Conservation (phyloP, 1,284 basidiomycete genomes). For the Ustilago tritici region DNA sequence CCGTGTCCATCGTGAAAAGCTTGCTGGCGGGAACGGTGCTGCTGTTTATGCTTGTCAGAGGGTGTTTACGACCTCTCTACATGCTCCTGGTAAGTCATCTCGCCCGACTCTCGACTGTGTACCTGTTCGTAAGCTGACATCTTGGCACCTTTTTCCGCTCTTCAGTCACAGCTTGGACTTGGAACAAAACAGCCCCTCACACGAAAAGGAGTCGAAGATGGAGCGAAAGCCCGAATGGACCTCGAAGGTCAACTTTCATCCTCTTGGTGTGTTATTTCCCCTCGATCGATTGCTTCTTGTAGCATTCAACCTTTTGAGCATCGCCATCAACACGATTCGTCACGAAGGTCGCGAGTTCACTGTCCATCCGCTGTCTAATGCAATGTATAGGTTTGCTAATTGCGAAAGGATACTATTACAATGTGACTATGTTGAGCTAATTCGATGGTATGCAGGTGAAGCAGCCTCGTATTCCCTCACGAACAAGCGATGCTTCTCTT, state of each 20-base stretch:
- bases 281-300: neutral
- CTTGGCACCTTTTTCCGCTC: too few species aligned
- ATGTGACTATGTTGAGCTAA: constrained; percentile 65
- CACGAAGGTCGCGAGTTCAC: neutral
- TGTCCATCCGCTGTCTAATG: neutral
- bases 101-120: too few species aligned
- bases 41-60: constrained; percentile 1
- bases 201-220: neutral
- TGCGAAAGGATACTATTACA: constrained; percentile 31
- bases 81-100: neutral
- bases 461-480: constrained; percentile 80
- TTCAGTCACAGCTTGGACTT: neutral
- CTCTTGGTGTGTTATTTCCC: neutral
- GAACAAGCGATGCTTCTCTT: constrained; percentile 78
- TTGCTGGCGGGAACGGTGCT: constrained; percentile 9
- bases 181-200: neutral
- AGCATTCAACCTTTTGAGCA: neutral
- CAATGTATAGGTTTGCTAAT: constrained; percentile 4
- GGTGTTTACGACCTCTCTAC: neutral
- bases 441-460: constrained; percentile 79
- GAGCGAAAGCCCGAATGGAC: neutral
- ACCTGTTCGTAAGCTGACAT: too few species aligned
- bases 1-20: neutral
- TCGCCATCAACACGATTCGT: neutral
- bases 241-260: neutral